These are phyloP conservation scores for Wickerhamomyces chambardii DNA, from an alignment of 805 yeast species.

Conservation along the genomic window DNA sequence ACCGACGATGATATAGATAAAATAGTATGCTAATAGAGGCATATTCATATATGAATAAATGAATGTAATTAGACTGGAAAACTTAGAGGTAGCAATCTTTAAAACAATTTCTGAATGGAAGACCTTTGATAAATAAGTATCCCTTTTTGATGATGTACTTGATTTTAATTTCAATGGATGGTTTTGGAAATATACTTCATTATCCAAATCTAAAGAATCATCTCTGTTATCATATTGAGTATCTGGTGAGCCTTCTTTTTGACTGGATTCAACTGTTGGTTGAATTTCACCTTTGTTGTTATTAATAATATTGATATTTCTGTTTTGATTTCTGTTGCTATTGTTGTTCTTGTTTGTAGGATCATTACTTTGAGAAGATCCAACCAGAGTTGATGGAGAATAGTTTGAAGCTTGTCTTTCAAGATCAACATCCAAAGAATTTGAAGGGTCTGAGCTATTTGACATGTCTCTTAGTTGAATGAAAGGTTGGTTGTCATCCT, in stretches of 20 bases:
- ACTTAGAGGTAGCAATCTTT: constrained; percentile 10
- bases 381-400: constrained; percentile 25
- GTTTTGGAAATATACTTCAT: constrained; percentile 1
- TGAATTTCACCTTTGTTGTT: background rate
- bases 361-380: too few relatives aligned
- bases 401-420: constrained; percentile 15
- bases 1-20: constrained; percentile 45
- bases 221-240: constrained; percentile 6
- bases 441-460: background rate
- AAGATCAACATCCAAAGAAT: constrained; percentile 7
- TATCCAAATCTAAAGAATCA: constrained; percentile 15
- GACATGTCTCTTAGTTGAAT: constrained; percentile 18
- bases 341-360: too few relatives aligned
- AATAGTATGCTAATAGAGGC: constrained; percentile 52
- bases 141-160: constrained; percentile 18
- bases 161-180: constrained; percentile 2
- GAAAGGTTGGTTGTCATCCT: constrained; percentile 10
- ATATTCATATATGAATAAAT: constrained; percentile 48
- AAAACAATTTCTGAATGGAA: constrained; percentile 22
- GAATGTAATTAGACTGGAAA: constrained; percentile 17
- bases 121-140: constrained; percentile 22
- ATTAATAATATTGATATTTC: background rate
- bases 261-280: constrained; percentile 16
- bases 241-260: constrained; percentile 13
- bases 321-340: constrained; percentile 2